These are phyloP conservation scores for Spergularia azorica DNA, from an alignment of 179 eudicot species.

Conservation along the genomic window DNA sequence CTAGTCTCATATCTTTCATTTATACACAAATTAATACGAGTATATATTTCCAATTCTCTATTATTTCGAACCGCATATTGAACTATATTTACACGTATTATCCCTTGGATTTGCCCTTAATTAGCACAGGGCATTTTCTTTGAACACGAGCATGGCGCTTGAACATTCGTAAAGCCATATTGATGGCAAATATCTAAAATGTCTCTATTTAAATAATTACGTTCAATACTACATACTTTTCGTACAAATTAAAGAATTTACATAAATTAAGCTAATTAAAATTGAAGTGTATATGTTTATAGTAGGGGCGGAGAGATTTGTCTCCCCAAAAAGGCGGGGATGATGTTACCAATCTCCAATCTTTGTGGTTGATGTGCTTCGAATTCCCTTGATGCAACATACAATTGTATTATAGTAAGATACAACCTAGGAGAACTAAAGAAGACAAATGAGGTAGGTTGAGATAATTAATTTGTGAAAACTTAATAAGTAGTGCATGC, in stretches of 20 bases:
- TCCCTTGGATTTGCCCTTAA: too few relatives aligned
- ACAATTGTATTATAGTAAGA: background rate
- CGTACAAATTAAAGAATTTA: too few relatives aligned
- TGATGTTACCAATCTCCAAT: constrained; percentile 20
- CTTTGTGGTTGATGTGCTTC: constrained; percentile 23
- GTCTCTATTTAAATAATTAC: too few relatives aligned
- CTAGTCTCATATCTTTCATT: too few relatives aligned
- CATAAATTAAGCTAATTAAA: background rate
- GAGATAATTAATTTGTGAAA: background rate
- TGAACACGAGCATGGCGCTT: constrained; percentile 3
- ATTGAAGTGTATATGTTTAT: background rate
- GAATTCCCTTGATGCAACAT: background rate
- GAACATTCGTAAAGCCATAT: constrained; percentile 14
- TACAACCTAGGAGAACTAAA: constrained; percentile 21
- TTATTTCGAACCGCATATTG: too few relatives aligned
- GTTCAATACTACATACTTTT: too few relatives aligned
- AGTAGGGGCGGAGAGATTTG: background rate
- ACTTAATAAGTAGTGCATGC: background rate
- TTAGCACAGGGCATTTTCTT: constrained; percentile 7
- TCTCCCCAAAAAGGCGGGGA: constrained; percentile 1
- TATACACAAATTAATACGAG: too few relatives aligned
- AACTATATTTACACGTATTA: too few relatives aligned
- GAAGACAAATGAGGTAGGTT: constrained; percentile 23
- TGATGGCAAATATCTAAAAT: background rate
- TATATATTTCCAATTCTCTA: too few relatives aligned